Base-by-base conservation (phyloP, 495 filamentous ascomycete genomes). In the Tuber melanosporum region DNA sequence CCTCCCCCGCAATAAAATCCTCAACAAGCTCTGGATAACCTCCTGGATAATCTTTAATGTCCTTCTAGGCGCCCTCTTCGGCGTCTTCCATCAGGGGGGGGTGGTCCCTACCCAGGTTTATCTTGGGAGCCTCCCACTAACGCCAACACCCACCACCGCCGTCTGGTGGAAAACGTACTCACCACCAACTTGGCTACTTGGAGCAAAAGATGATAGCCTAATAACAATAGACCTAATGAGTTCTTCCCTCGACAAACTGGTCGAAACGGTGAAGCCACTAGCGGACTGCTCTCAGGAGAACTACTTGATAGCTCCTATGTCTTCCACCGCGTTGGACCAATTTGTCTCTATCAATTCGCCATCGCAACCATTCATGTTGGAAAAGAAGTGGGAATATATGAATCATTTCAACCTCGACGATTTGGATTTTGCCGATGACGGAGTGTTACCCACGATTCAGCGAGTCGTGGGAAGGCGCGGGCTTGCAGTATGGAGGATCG, bases 81-180 rank as follows among this genome's bases (percentile, higher is more conserved):
- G 95, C 9, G 84, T 92, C 12, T 98, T 95, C 81, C 95, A 99
- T 84, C 95, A 99, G 86, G 95, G 92, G 43, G 95, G 95, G 44
- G 89, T 99, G 42, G 88, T 98, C 6, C 94, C 94, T 17, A 89
- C 91, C 12, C 95, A 99, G 81, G 83, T 89, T 14, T 71, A 82
- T 47, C 72, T 80, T 52, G 78, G 80, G 75, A 81, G 79, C 76
- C 57, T 66, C 12, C 57, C 57, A 36, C 26, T 14, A 36, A 73
- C 57, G 81, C 88, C 85, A 26, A 86, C 89, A 72, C 88, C 89
- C n/a, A 89, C 88, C 8, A 87, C 91, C 17, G 92, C 92, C 5
- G 87, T 97, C 73, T 99, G 94, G 94, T 99, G 95, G 95, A 97
- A 97, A 82, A 98, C 96, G 0, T 99, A 99, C 84, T 92, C 91